Evolutionary conservation across 1,139 yeast genomes (phyloP), one percentile per base, ranked within the genome.

Genomic region (Zygoascus meyerae): DNA sequence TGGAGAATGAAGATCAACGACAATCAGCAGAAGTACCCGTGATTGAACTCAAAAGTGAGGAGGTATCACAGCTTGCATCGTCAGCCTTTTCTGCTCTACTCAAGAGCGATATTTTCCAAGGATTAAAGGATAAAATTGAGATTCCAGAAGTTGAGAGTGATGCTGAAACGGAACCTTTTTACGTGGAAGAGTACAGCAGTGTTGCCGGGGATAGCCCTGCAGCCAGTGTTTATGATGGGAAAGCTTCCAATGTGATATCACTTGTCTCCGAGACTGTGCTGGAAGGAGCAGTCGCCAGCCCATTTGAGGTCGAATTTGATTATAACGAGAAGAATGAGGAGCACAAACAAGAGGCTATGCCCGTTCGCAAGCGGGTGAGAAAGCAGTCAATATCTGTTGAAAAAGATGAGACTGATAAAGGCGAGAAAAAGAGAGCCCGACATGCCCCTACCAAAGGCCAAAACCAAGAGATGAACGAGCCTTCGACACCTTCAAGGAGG

Each of bases 71-170:
- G 16, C 36, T 40, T 8, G 42, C 42, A 7, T 12, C 11, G 10
- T 8, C 7, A 30, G 42, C 42, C 11, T 12, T 40, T 3, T 26
- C 35, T 9, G 42, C 42, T 9, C 17, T 40, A 4, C 17, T 26
- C 17, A 15, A 21, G 11, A 40, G 42, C 16, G 42, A 31, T 2
- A 6, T 40, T 5, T 40, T 40, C 28, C 36, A 15, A n/a, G 42
- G 42, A 9, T 14, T 40, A 15, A 40, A 11, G 11, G 34, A 31
- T 10, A 40, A 18, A 31, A 14, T 40, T 2, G 30, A 31, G 11
- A 17, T n/a, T 15, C 42, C 42, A n/a, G 31, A 42, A 12, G 3
- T 34, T 21, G 39, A 28, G n/a, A 17, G 32, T 34, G 45, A 42
- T 8, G 33, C 30, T 5, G 36, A 33, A 17, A 15, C 31, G 11